These are phyloP conservation scores for Leersia perrieri DNA, from an alignment of 176 grass and related monocot genomes.

Conservation along the genomic window DNA sequence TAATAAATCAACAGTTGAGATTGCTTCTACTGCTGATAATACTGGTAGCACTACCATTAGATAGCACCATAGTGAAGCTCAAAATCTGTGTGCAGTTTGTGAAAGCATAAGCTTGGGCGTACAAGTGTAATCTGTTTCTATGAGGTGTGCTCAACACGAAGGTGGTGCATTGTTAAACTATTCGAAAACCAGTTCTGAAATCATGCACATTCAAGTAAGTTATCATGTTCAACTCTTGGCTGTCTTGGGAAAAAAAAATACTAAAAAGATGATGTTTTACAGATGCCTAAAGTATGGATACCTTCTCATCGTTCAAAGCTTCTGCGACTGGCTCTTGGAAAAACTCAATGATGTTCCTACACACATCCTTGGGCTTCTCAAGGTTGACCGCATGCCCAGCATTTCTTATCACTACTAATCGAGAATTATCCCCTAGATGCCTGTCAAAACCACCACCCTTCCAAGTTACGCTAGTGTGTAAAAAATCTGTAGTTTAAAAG, in stretches of 20 bases:
- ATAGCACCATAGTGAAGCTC: too few relatives aligned
- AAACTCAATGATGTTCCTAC: conserved; percentile 55
- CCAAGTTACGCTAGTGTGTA: neutral
- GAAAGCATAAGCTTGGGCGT: neutral
- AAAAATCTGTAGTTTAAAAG: neutral
- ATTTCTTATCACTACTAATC: conserved; percentile 64
- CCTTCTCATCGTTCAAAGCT: conserved; percentile 27
- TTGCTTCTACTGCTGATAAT: too few relatives aligned
- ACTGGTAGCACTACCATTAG: too few relatives aligned
- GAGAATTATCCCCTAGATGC: conserved; percentile 67
- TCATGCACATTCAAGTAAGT: neutral
- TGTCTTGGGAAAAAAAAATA: neutral
- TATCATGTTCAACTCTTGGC: neutral
- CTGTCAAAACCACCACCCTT: conserved; percentile 38
- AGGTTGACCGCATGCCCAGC: conserved; percentile 95
- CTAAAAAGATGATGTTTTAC: neutral
- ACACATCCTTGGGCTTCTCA: conserved; percentile 73
- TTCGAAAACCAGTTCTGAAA: neutral
- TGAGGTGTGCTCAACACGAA: neutral
- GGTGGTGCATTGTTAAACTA: neutral
- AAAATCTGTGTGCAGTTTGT: neutral
- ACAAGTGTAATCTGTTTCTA: neutral
- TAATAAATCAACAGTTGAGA: too few relatives aligned
- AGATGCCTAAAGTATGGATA: neutral
- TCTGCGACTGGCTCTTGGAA: conserved; percentile 31